Percentiles rank a stretch among this genome's conserved stretches.
These are phyloP conservation scores for Fusarium anthophilum DNA, from an alignment of 2,329 filamentous ascomycete genomes.

Conservation along the genomic window DNA sequence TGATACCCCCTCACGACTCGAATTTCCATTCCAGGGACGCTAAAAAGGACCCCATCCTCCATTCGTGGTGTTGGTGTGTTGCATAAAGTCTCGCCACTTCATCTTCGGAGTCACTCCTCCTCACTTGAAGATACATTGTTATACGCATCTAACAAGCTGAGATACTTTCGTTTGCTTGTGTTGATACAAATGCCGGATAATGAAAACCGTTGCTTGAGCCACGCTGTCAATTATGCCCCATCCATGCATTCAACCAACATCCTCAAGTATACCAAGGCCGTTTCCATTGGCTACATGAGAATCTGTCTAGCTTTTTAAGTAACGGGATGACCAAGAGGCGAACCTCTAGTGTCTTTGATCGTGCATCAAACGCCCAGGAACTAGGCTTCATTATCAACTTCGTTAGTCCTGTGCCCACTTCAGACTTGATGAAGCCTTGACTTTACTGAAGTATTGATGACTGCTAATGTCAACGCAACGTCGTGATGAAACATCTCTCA, in stretches of 20 bases:
- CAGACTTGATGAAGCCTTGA: not conserved
- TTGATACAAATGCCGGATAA: not conserved
- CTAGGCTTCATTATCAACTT: not conserved
- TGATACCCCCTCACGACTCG: conserved; percentile 12
- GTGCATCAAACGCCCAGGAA: conserved; percentile 13
- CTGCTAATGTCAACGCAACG: not conserved
- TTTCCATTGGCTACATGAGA: not conserved
- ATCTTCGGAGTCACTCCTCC: not conserved
- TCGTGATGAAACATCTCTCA: not conserved
- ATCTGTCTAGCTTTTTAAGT: conserved; percentile 11
- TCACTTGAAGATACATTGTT: not conserved
- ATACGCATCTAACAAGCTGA: not conserved
- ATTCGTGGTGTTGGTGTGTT: not conserved
- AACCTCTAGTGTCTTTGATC: not conserved
- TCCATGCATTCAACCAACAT: not conserved
- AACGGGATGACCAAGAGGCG: conserved; percentile 13
- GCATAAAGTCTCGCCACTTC: conserved; percentile 3
- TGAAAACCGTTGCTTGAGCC: not conserved
- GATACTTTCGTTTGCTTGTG: not conserved
- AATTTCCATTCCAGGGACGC: conserved; percentile 4
- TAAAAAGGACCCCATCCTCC: conserved; percentile 7
- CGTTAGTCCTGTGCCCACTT: not conserved
- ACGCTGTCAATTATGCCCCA: not conserved
- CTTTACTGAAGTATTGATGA: not conserved
- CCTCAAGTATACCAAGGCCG: not conserved